These are phyloP conservation scores for Symbiodinium pilosum DNA, from an alignment of 73 alveolate genomes.

Conservation along the genomic window DNA sequence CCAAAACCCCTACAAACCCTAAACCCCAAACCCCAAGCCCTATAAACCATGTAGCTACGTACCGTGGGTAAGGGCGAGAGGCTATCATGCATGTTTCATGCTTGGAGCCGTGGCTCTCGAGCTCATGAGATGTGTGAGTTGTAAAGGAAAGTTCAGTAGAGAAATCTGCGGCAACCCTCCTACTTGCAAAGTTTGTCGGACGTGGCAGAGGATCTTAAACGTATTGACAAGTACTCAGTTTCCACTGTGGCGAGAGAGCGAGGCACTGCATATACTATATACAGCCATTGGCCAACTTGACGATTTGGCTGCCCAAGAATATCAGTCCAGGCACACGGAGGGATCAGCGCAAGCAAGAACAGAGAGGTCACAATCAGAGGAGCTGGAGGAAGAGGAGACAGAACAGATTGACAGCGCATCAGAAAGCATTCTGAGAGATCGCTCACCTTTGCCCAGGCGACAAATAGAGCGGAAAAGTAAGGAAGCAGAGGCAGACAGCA, in stretches of 20 bases:
- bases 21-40: no score
- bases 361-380: background rate
- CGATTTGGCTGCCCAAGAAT: background rate
- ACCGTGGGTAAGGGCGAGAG: conserved; percentile 2
- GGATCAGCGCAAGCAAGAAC: background rate
- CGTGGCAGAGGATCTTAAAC: background rate
- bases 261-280: background rate
- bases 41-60: background rate
- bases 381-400: background rate
- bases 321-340: background rate
- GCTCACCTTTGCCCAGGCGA: background rate
- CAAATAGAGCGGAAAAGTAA: background rate
- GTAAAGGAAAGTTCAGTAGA: background rate
- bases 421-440: background rate
- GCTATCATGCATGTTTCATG: background rate
- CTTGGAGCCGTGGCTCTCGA: background rate
- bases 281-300: background rate
- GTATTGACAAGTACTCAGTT: background rate
- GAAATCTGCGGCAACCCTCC: background rate
- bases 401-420: background rate
- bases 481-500: background rate
- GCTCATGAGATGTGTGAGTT: background rate
- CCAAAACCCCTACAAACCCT: no score
- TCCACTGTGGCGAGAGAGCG: background rate
- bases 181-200: background rate